Percentiles rank a stretch among this genome's conserved stretches.
Evolutionary conservation across 73 alveolate genomes (phyloP).

Genomic region (Durusdinium trenchii): DNA sequence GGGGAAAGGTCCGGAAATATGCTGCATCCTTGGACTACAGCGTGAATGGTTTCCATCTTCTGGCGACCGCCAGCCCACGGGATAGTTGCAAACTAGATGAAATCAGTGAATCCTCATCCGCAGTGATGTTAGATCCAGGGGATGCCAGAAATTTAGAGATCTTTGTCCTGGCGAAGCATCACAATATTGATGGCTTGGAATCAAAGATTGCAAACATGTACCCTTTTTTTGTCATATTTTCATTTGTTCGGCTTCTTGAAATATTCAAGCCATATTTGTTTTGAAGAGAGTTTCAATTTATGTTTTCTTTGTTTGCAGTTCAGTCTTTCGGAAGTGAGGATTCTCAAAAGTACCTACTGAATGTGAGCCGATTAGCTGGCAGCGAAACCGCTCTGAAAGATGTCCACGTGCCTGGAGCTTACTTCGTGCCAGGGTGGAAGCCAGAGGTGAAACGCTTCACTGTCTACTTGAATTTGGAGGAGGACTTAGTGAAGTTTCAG

Average conservation of each 20-base stretch:
- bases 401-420: conserved; percentile 41
- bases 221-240: too few relatives aligned
- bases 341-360: too few relatives aligned
- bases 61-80: conserved; percentile 53
- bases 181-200: neutral
- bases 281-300: too few relatives aligned
- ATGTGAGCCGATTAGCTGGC: conserved; percentile 47
- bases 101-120: neutral
- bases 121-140: conserved; percentile 66
- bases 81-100: conserved; percentile 12
- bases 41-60: conserved; percentile 62
- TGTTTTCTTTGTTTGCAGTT: too few relatives aligned
- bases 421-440: conserved; percentile 72
- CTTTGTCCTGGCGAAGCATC: conserved; percentile 10
- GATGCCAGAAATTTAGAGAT: conserved; percentile 25
- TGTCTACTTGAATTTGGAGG: conserved; percentile 54
- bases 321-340: too few relatives aligned
- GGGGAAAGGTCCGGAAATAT: too few relatives aligned
- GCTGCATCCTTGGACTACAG: conserved; percentile 51
- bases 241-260: too few relatives aligned
- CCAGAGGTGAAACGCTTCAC: conserved; percentile 19
- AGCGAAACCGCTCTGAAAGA: conserved; percentile 15
- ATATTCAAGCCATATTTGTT: too few relatives aligned
- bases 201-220: neutral
- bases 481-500: too few relatives aligned